Conservation (phyloP, 2,329 filamentous ascomycete genomes). For the Cadophora luteo-olivacea region DNA sequence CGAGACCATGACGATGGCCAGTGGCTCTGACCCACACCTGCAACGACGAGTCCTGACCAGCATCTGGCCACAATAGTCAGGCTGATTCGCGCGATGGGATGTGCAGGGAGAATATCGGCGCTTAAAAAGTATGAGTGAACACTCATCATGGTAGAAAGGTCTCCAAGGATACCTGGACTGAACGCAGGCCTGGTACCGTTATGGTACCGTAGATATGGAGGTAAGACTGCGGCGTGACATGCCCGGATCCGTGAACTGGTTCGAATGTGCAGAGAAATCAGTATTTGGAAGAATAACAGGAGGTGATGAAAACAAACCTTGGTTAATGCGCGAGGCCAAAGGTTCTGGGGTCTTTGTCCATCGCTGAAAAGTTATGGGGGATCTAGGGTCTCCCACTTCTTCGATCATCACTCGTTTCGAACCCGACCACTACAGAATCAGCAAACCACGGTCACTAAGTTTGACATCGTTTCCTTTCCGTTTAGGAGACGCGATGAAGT, state of each 20-base stretch:
- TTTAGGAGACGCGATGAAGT: not conserved
- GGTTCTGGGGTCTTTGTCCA: not conserved
- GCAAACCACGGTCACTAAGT: too few relatives aligned
- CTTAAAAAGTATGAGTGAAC: conserved; percentile 9
- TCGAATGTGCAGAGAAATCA: conserved; percentile 10
- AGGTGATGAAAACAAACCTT: conserved; percentile 5
- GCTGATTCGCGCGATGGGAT: not conserved
- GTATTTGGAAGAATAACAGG: not conserved
- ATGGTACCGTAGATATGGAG: not conserved
- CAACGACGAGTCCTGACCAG: not conserved
- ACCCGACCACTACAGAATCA: not conserved
- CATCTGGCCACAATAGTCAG: not conserved
- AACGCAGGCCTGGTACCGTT: not conserved
- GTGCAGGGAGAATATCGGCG: not conserved
- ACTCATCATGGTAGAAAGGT: conserved; percentile 3
- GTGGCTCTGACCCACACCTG: conserved; percentile 2
- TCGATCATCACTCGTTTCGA: not conserved
- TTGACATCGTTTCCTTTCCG: not conserved
- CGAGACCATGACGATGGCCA: conserved; percentile 7
- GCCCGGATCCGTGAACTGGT: not conserved
- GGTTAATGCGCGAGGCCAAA: not conserved
- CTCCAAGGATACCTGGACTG: not conserved
- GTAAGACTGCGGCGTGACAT: not conserved
- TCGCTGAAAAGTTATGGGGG: not conserved
- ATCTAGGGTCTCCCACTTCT: not conserved